Conservation (phyloP, 2,329 filamentous ascomycete genomes). For the Neocatenulostroma microsporum region DNA sequence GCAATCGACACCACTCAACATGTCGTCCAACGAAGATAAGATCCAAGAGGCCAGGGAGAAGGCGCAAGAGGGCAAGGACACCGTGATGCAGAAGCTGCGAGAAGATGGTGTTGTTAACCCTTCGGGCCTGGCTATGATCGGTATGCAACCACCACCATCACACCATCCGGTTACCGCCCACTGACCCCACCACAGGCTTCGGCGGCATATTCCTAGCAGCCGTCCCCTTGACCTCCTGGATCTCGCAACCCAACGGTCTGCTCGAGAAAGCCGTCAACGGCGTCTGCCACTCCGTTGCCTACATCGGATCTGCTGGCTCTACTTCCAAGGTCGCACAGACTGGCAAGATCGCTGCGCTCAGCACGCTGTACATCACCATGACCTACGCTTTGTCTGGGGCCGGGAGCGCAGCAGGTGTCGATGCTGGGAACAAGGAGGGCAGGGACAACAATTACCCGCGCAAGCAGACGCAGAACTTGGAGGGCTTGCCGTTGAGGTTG, state of each 20-base stretch:
- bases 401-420: slow-evolving; percentile 19
- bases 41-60: slow-evolving; percentile 4
- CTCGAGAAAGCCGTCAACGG: slow-evolving; percentile 23
- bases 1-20: not conserved
- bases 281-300: slow-evolving; percentile 17
- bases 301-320: slow-evolving; percentile 17
- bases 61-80: slow-evolving; percentile 11
- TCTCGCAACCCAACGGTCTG: slow-evolving; percentile 19
- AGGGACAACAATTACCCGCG: slow-evolving; percentile 23
- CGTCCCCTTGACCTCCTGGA: slow-evolving; percentile 23
- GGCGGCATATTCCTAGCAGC: slow-evolving; percentile 24
- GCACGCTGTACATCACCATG: slow-evolving; percentile 20
- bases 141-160: too few relatives aligned
- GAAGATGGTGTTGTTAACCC: slow-evolving; percentile 26
- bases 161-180: too few relatives aligned
- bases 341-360: slow-evolving; percentile 24
- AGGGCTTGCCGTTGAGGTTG: slow-evolving; percentile 21
- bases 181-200: too few relatives aligned
- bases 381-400: slow-evolving; percentile 25
- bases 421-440: slow-evolving; percentile 17
- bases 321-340: slow-evolving; percentile 13
- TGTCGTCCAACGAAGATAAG: not conserved
- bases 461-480: slow-evolving; percentile 14
- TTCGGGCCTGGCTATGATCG: slow-evolving; percentile 19
- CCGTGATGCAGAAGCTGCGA: slow-evolving; percentile 13